phyloP scores from a whole-genome alignment of 83 land plant species.

The Picea mariana region DNA sequence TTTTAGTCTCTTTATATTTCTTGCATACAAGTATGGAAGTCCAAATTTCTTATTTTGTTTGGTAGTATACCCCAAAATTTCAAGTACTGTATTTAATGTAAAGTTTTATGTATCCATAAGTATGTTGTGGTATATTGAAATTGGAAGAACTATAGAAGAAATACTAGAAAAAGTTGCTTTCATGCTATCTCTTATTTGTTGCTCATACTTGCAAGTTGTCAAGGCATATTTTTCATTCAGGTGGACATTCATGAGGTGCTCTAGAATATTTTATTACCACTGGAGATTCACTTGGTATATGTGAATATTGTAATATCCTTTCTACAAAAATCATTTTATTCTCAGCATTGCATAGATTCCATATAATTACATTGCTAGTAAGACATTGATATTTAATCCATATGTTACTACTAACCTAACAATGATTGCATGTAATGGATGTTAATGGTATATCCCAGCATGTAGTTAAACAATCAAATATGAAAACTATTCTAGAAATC shows the following conservation, averaged over 20 bases:
- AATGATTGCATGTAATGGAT: slow-evolving; percentile 45
- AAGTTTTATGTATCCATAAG: not conserved
- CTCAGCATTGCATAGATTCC: slow-evolving; percentile 87
- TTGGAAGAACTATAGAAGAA: not conserved
- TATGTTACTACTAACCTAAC: slow-evolving; percentile 35
- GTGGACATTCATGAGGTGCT: slow-evolving; percentile 78
- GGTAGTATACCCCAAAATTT: too few relatives aligned
- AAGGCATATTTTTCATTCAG: slow-evolving; percentile 62
- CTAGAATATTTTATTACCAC: slow-evolving; percentile 58
- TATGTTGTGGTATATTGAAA: not conserved
- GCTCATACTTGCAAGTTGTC: slow-evolving; percentile 66
- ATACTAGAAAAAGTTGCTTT: not conserved
- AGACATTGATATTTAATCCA: slow-evolving; percentile 69
- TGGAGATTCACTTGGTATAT: slow-evolving; percentile 77
- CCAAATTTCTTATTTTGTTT: too few relatives aligned
- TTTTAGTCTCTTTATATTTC: too few relatives aligned
- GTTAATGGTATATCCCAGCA: not conserved
- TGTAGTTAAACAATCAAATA: not conserved
- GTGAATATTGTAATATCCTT: slow-evolving; percentile 79
- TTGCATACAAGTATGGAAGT: too few relatives aligned
- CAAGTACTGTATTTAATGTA: too few relatives aligned
- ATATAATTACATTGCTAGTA: slow-evolving; percentile 60
- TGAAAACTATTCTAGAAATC: slow-evolving; percentile 1
- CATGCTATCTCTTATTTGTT: not conserved
- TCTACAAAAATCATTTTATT: slow-evolving; percentile 92